Evolutionary conservation across 331 rosid species (phyloP).

Genomic region (Telfairia occidentalis): DNA sequence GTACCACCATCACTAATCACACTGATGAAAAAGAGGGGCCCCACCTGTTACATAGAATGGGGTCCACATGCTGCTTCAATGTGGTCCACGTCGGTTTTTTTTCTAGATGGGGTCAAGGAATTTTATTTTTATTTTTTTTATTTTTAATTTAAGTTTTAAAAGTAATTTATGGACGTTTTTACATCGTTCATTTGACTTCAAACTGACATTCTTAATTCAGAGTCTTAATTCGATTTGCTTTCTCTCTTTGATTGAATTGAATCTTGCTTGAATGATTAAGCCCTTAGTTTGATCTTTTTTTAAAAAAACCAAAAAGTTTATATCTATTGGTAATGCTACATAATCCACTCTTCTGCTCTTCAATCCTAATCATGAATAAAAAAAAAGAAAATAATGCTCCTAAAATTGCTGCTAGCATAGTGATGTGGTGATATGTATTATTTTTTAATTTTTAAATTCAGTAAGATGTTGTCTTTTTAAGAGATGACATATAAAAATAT

Average conservation of each 20-base stretch:
- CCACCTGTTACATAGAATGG: neutral
- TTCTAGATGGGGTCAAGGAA: conserved; percentile 4
- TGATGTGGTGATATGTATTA: no score
- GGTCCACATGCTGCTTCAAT: neutral
- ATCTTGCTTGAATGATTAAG: neutral
- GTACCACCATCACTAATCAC: neutral
- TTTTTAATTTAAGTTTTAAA: neutral
- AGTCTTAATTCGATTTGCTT: neutral
- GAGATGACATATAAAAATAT: no score
- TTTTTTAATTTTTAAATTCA: no score
- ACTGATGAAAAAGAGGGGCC: neutral
- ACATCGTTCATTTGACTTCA: neutral
- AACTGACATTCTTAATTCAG: neutral
- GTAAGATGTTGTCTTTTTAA: no score
- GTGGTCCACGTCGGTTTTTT: conserved; percentile 4
- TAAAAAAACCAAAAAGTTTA: no score
- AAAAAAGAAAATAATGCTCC: no score
- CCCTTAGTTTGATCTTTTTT: neutral
- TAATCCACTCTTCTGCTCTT: no score
- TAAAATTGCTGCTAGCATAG: no score
- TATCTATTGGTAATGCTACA: no score
- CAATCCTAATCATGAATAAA: no score
- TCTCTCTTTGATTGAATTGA: neutral
- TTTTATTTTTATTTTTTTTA: neutral
- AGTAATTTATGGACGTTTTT: neutral